Conservation (phyloP, 768 basidiomycete species). For the Agaricus sinodeliciosus region DNA sequence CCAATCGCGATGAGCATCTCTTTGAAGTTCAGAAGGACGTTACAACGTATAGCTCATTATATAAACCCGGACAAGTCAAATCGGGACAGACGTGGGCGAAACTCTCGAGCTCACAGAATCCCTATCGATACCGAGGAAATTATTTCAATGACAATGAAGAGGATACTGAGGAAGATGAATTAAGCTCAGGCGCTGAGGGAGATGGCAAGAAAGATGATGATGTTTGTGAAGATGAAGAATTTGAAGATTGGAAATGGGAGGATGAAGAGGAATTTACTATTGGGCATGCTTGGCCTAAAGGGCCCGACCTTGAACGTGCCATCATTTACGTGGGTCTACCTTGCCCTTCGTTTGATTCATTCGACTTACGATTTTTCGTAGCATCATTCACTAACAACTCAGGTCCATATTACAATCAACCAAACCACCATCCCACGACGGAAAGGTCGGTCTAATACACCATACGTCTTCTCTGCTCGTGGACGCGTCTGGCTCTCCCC, state of each 20-base stretch:
- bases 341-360: neutral
- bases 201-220: constrained; percentile 18
- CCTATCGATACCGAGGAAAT: constrained; percentile 37
- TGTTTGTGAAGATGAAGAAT: constrained; percentile 20
- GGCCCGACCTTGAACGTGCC: constrained; percentile 34
- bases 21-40: constrained; percentile 55
- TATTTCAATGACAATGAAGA: constrained; percentile 22
- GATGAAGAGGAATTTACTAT: constrained; percentile 63
- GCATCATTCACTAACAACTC: constrained; percentile 46
- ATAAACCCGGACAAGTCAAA: constrained; percentile 48
- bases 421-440: constrained; percentile 43
- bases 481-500: constrained; percentile 35
- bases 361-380: constrained; percentile 15
- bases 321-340: constrained; percentile 54
- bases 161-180: constrained; percentile 30
- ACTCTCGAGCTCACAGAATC: constrained; percentile 47
- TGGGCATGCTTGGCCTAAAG: constrained; percentile 51
- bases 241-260: constrained; percentile 58
- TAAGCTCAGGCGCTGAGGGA: constrained; percentile 28
- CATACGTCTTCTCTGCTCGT: constrained; percentile 50
- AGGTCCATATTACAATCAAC: constrained; percentile 62
- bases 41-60: constrained; percentile 30
- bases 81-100: constrained; percentile 39
- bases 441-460: constrained; percentile 54
- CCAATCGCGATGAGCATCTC: constrained; percentile 38